Evolutionary conservation across 108 stramenopile genomes (phyloP).

Genomic region (Poteriospumella lacustris): DNA sequence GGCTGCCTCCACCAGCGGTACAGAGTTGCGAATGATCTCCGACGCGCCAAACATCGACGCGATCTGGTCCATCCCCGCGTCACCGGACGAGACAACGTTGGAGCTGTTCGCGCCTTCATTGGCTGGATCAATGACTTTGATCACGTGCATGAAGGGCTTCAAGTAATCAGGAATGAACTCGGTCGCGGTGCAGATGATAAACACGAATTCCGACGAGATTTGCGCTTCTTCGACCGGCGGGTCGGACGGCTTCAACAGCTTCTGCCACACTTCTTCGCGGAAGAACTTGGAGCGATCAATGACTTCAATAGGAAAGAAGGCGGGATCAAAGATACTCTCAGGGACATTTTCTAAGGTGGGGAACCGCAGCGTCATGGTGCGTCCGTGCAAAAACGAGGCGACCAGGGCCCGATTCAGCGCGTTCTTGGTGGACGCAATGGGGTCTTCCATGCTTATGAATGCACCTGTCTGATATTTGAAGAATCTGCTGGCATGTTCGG

Average conservation of each 20-base stretch:
- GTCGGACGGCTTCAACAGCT: constrained; percentile 38
- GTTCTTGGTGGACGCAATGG: constrained; percentile 18
- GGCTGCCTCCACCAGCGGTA: constrained; percentile 42
- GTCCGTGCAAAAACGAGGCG: constrained; percentile 32
- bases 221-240: constrained; percentile 24
- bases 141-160: constrained; percentile 18
- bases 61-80: constrained; percentile 23
- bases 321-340: constrained; percentile 32
- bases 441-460: constrained; percentile 28
- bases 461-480: constrained; percentile 43
- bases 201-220: constrained; percentile 35
- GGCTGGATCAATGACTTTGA: constrained; percentile 29
- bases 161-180: constrained; percentile 10
- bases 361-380: constrained; percentile 35
- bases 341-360: constrained; percentile 21
- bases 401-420: constrained; percentile 40
- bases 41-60: constrained; percentile 35
- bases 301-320: constrained; percentile 33
- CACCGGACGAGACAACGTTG: neutral
- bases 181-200: constrained; percentile 30
- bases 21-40: constrained; percentile 36
- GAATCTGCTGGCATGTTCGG: constrained; percentile 38
- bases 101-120: neutral
- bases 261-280: constrained; percentile 32
- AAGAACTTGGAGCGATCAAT: constrained; percentile 32